A percentile compares a stretch with the other conserved stretches of the same genome.
Evolutionary conservation across 768 basidiomycete species (phyloP).

Genomic region (Termitomyces sp.): DNA sequence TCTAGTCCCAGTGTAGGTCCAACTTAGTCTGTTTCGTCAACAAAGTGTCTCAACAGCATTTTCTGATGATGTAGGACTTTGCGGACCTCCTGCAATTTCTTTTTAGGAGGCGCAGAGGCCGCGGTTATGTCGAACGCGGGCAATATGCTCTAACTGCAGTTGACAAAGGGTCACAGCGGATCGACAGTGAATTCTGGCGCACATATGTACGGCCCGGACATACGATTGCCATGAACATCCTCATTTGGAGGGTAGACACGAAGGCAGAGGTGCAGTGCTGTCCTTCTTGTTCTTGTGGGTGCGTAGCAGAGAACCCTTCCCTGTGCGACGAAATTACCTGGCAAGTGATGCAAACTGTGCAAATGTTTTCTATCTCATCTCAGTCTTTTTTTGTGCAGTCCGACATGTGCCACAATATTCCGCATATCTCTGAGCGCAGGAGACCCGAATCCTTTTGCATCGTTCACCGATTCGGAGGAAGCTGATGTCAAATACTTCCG

Average conservation of each 20-base stretch:
- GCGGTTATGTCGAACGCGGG: neutral
- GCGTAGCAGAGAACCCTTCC: neutral
- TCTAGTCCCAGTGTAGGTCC: neutral
- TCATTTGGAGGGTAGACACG: neutral
- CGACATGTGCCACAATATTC: neutral
- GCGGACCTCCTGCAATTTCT: conserved; percentile 6
- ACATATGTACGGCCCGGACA: neutral
- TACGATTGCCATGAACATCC: conserved; percentile 7
- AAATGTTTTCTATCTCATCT: neutral
- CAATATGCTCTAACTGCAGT: neutral
- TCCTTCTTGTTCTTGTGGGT: conserved; percentile 1
- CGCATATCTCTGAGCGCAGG: neutral
- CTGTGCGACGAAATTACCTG: conserved; percentile 2
- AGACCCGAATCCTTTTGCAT: neutral
- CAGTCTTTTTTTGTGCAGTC: neutral
- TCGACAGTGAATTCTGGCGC: neutral
- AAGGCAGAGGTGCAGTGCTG: neutral
- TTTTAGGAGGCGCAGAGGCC: conserved; percentile 6
- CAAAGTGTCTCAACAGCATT: neutral
- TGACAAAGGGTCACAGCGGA: neutral
- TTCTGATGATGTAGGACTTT: conserved; percentile 3
- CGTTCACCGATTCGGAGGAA: neutral
- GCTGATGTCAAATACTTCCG: conserved; percentile 1
- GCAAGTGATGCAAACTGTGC: neutral
- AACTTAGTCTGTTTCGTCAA: neutral